These are phyloP conservation scores for Panaeolus papilionaceus DNA, from an alignment of 768 basidiomycete species.

Conservation along the genomic window DNA sequence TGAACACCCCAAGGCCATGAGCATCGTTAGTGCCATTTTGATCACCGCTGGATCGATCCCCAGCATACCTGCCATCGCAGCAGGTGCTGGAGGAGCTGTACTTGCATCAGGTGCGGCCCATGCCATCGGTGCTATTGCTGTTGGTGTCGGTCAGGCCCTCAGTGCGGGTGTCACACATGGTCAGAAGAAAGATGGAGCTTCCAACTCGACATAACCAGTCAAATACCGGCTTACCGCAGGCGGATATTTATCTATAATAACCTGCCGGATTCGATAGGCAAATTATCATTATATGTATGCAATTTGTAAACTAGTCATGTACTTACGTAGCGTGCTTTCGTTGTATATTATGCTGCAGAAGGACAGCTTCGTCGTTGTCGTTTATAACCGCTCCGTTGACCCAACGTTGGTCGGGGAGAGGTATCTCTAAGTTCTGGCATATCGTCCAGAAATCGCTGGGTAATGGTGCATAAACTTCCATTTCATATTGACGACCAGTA, in stretches of 20 bases:
- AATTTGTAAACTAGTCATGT: conserved; percentile 13
- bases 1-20: conserved; percentile 80
- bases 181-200: conserved; percentile 32
- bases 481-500: conserved; percentile 52
- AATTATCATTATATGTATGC: conserved; percentile 9
- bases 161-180: conserved; percentile 40
- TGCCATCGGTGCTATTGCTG: conserved; percentile 79
- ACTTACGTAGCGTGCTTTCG: neutral
- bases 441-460: conserved; percentile 60
- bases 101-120: conserved; percentile 78
- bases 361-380: neutral
- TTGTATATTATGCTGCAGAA: neutral
- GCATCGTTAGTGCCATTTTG: conserved; percentile 75
- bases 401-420: conserved; percentile 31
- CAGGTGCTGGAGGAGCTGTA: conserved; percentile 74
- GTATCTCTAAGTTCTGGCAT: conserved; percentile 53
- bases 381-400: neutral
- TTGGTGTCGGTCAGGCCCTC: conserved; percentile 67
- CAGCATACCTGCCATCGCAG: conserved; percentile 69
- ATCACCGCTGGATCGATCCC: conserved; percentile 82
- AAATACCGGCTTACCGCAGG: neutral
- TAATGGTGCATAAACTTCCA: conserved; percentile 63
- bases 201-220: conserved; percentile 9
- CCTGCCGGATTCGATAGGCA: neutral
- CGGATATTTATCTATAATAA: conserved; percentile 5